Evolutionary conservation across 345 rosid genomes (phyloP).

Genomic region (Heritiera fomes): DNA sequence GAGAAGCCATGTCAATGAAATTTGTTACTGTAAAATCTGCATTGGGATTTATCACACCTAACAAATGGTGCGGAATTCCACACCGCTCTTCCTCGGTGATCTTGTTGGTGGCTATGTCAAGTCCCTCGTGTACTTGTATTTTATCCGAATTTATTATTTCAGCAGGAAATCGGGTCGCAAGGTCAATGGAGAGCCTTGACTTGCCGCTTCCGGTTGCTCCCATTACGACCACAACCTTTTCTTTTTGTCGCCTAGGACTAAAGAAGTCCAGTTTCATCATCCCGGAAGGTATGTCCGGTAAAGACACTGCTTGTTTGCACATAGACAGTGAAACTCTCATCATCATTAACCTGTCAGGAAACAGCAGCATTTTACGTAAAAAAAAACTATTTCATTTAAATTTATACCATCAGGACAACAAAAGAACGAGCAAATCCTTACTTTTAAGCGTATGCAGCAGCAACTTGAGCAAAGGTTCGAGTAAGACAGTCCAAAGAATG

Average conservation of each 20-base stretch:
- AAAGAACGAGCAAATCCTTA: constrained; percentile 5
- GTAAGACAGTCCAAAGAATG: neutral
- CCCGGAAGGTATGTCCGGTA: constrained; percentile 25
- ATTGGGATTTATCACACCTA: constrained; percentile 48
- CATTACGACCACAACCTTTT: constrained; percentile 67
- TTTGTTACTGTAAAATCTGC: constrained; percentile 51
- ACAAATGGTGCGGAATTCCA: constrained; percentile 76
- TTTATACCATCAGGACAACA: neutral
- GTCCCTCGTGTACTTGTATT: constrained; percentile 59
- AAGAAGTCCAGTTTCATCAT: constrained; percentile 24
- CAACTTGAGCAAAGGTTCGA: neutral
- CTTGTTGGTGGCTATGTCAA: constrained; percentile 60
- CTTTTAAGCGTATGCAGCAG: neutral
- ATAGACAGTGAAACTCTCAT: constrained; percentile 29
- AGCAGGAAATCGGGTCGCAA: constrained; percentile 58
- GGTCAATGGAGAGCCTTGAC: constrained; percentile 74
- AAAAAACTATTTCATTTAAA: neutral
- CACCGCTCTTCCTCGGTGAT: constrained; percentile 52
- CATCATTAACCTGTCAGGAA: constrained; percentile 8
- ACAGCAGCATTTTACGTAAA: neutral
- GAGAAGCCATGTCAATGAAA: constrained; percentile 49
- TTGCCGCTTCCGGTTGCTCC: constrained; percentile 91
- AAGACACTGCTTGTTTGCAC: constrained; percentile 26
- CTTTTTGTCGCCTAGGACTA: constrained; percentile 37
- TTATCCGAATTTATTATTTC: constrained; percentile 87